Percentiles rank a stretch among this genome's conserved stretches.
Evolutionary conservation across 768 basidiomycete species (phyloP).

Genomic region (Podaxis mareebaensis): DNA sequence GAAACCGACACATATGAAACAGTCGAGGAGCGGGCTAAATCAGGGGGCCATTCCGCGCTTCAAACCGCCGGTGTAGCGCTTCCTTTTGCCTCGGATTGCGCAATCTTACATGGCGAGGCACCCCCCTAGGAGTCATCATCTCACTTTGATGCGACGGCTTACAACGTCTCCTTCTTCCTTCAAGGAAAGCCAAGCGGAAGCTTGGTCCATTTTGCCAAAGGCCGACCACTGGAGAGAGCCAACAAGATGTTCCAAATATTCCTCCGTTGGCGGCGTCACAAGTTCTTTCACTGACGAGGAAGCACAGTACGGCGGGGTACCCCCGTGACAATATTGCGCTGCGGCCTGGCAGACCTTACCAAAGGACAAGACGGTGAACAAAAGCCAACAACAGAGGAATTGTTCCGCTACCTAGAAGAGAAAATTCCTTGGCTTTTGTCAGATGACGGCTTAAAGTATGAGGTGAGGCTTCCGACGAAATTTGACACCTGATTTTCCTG

Average conservation of each 20-base stretch:
- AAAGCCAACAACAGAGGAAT: constrained; percentile 53
- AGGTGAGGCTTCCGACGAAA: constrained; percentile 41
- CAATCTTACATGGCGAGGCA: constrained; percentile 60
- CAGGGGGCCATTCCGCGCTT: constrained; percentile 88
- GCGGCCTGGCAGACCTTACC: constrained; percentile 53
- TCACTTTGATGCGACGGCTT: constrained; percentile 53
- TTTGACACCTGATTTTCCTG: background rate
- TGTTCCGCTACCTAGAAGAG: constrained; percentile 59
- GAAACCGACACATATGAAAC: constrained; percentile 57
- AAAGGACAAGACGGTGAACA: constrained; percentile 34
- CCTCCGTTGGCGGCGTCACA: constrained; percentile 45
- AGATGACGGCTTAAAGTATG: constrained; percentile 50
- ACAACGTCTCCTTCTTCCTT: constrained; percentile 55
- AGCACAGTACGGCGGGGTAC: constrained; percentile 34
- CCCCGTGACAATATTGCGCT: constrained; percentile 62
- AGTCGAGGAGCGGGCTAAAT: constrained; percentile 64
- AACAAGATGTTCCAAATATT: constrained; percentile 40
- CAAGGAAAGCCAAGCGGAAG: constrained; percentile 55
- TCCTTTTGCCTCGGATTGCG: constrained; percentile 66
- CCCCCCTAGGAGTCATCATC: constrained; percentile 61
- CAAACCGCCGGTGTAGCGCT: constrained; percentile 84
- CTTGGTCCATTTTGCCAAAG: constrained; percentile 58
- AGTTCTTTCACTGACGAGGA: constrained; percentile 30
- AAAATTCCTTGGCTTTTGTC: constrained; percentile 59
- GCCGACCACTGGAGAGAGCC: constrained; percentile 52